Evolutionary conservation across 345 rosid species (phyloP).

Genomic region (Angophora floribunda): DNA sequence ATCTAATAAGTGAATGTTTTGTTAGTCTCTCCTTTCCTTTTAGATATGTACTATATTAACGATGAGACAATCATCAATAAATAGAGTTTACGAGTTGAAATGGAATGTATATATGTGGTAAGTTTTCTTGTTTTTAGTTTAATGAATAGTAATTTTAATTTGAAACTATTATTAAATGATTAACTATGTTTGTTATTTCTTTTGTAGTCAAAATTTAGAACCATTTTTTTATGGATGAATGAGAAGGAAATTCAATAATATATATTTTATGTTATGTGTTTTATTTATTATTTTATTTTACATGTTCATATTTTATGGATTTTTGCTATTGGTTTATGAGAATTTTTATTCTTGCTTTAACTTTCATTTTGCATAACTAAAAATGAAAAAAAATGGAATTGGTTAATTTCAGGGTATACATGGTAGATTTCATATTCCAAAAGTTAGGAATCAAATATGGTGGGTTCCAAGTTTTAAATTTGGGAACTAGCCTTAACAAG

Average conservation of each 20-base stretch:
- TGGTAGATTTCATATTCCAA: fast-evolving
- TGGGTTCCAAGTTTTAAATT: too few relatives aligned
- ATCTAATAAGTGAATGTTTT: too few relatives aligned
- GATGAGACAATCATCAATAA: neutral
- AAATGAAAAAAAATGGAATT: neutral
- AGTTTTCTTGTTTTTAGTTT: neutral
- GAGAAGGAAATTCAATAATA: neutral
- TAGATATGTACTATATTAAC: too few relatives aligned
- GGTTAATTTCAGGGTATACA: too few relatives aligned
- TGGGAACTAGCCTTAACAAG: too few relatives aligned
- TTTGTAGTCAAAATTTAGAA: too few relatives aligned
- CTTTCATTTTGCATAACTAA: neutral
- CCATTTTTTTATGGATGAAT: neutral
- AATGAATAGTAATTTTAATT: too few relatives aligned
- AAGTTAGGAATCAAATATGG: fast-evolving
- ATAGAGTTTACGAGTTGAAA: fast-evolving
- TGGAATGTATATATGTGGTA: neutral
- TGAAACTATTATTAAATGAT: too few relatives aligned
- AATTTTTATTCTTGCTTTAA: neutral
- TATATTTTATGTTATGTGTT: too few relatives aligned
- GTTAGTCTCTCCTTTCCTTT: too few relatives aligned
- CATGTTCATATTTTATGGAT: neutral
- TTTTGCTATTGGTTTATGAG: neutral
- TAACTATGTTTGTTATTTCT: too few relatives aligned
- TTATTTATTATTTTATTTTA: too few relatives aligned